Conservation (phyloP, 345 rosid genomes). For the Trapa bicornis region DNA sequence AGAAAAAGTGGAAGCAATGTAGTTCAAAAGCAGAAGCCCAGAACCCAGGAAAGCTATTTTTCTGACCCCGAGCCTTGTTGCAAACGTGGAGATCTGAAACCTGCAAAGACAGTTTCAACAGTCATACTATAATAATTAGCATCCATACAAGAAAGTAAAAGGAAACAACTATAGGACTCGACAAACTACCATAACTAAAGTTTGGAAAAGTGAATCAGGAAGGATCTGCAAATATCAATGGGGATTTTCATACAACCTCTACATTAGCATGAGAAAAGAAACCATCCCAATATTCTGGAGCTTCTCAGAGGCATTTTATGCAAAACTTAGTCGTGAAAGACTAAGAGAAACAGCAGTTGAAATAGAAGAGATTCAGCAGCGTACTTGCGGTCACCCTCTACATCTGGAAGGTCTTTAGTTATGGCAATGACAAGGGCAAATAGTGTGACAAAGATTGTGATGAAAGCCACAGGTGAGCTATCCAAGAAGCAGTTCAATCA, state of each 20-base stretch:
- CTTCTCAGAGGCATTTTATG: too few species aligned
- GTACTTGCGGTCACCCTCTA: slow-evolving; percentile 97
- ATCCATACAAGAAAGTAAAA: neutral
- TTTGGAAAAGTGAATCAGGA: neutral
- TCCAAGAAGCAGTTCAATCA: slow-evolving; percentile 14
- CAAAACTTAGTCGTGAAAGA: neutral
- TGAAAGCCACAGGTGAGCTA: slow-evolving; percentile 96
- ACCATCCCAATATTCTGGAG: too few species aligned
- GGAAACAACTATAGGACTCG: neutral
- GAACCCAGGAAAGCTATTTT: slow-evolving; percentile 85
- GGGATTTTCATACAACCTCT: neutral
- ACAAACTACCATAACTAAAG: neutral
- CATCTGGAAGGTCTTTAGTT: slow-evolving; percentile 92
- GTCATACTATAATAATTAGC: neutral
- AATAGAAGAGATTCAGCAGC: neutral
- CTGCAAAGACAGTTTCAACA: slow-evolving; percentile 22
- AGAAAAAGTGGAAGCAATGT: slow-evolving; percentile 55
- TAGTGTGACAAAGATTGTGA: slow-evolving; percentile 77
- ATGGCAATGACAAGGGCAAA: slow-evolving; percentile 91
- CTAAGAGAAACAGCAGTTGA: neutral
- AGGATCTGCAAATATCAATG: neutral
- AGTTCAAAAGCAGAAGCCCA: slow-evolving; percentile 72
- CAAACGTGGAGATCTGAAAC: slow-evolving; percentile 83
- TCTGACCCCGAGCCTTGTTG: slow-evolving; percentile 90
- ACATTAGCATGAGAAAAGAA: too few species aligned